Conservation (phyloP, 148 eudicot species). For the Camellia granthamiana region DNA sequence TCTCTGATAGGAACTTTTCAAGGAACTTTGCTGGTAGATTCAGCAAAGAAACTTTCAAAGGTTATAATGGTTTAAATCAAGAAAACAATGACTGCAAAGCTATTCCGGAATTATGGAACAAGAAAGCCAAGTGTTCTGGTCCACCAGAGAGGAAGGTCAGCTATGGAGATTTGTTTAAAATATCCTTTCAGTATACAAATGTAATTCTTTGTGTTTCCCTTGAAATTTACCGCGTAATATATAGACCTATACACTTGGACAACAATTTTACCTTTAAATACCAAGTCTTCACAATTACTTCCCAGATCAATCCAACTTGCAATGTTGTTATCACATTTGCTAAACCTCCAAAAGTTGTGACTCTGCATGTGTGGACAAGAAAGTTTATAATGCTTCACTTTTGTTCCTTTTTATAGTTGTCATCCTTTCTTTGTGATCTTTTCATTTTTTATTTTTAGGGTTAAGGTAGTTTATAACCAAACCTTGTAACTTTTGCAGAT, state of each 20-base stretch:
- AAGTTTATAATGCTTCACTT: neutral
- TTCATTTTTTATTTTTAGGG: neutral
- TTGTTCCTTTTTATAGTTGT: neutral
- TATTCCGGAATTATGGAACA: conserved; percentile 41
- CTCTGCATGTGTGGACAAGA: neutral
- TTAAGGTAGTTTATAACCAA: neutral
- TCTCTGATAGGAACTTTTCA: conserved; percentile 40
- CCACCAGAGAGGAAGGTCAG: conserved; percentile 90
- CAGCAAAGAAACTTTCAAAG: conserved; percentile 24
- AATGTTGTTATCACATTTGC: neutral
- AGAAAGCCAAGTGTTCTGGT: conserved; percentile 49
- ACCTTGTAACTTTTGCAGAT: conserved; percentile 46
- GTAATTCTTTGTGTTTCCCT: neutral
- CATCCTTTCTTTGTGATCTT: neutral
- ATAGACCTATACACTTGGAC: neutral
- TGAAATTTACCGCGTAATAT: neutral
- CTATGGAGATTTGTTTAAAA: conserved; percentile 13
- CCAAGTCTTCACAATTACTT: neutral
- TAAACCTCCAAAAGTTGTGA: neutral
- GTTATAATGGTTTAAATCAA: conserved; percentile 28
- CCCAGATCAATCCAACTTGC: neutral
- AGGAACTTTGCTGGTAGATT: conserved; percentile 45
- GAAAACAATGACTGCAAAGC: conserved; percentile 40
- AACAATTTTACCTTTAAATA: neutral
- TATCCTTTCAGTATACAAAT: neutral